Evolutionary conservation across 768 basidiomycete genomes (phyloP).

Genomic region (Bullera alba): DNA sequence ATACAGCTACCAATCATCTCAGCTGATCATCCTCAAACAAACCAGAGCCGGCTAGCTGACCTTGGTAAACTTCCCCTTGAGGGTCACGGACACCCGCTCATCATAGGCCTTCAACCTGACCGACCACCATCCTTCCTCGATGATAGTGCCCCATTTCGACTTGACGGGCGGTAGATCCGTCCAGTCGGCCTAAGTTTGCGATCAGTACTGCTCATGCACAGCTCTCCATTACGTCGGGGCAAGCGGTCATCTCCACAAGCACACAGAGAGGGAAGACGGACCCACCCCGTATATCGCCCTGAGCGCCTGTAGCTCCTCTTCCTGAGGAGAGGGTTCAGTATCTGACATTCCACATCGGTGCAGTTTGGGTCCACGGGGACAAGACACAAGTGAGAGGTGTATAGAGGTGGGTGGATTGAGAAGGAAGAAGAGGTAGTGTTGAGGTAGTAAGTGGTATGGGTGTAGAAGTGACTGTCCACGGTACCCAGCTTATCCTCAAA

Average conservation of each 20-base stretch:
- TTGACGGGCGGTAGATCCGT: conserved; percentile 32
- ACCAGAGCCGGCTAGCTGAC: conserved; percentile 16
- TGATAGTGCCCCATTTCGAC: conserved; percentile 40
- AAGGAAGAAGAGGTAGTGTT: no score
- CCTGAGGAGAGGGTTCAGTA: conserved; percentile 29
- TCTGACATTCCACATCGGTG: conserved; percentile 32
- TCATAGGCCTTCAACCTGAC: conserved; percentile 26
- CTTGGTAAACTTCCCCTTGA: conserved; percentile 34
- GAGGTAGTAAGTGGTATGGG: no score
- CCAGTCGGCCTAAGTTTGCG: conserved; percentile 32
- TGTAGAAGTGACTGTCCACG: no score
- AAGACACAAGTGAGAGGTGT: no score
- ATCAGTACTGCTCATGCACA: not conserved
- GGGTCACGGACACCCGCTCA: conserved; percentile 22
- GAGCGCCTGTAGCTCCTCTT: conserved; percentile 38
- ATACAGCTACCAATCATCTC: conserved; percentile 18
- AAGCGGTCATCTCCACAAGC: no score
- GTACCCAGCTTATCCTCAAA: no score
- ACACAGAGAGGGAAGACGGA: not conserved
- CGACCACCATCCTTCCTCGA: conserved; percentile 36
- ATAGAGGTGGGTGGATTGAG: no score
- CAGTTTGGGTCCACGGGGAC: no score
- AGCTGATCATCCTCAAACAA: not conserved
- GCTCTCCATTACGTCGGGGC: not conserved
- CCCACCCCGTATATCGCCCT: conserved; percentile 28